Percentiles rank a stretch among this genome's conserved stretches.
These are phyloP conservation scores for Prunus persica DNA, from an alignment of 306 rosid species.

Conservation along the genomic window DNA sequence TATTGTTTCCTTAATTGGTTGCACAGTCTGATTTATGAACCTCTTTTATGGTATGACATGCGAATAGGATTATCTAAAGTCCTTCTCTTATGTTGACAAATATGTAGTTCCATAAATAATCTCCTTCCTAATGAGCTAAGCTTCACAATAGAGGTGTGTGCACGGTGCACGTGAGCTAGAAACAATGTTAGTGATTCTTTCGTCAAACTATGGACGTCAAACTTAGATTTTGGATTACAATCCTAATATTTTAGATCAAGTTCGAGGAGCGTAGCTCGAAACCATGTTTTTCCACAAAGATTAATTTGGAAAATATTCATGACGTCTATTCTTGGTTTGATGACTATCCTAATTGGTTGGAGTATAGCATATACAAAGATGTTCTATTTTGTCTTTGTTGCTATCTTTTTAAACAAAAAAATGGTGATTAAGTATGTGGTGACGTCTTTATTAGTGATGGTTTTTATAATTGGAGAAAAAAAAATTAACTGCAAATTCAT, in stretches of 20 bases:
- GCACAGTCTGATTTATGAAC: background rate
- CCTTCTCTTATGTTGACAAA: too few species aligned
- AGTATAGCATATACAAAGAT: background rate
- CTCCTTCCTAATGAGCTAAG: too few species aligned
- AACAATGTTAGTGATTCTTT: too few species aligned
- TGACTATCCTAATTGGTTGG: background rate
- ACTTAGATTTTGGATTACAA: background rate
- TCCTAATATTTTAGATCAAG: background rate
- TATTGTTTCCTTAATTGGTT: background rate
- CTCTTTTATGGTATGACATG: background rate
- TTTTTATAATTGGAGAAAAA: background rate
- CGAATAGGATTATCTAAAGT: background rate
- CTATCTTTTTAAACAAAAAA: background rate
- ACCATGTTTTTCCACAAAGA: background rate
- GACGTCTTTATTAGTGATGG: background rate
- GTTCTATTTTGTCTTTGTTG: background rate
- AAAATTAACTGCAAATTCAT: too few species aligned
- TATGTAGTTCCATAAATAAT: too few species aligned
- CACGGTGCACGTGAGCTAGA: too few species aligned
- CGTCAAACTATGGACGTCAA: too few species aligned
- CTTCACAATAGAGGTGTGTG: too few species aligned
- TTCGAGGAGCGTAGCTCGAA: background rate
- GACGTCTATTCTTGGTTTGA: background rate
- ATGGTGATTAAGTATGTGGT: background rate
- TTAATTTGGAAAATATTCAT: background rate